Conservation (phyloP, 2,329 filamentous ascomycete genomes). For the Pseudocercospora fuligena region DNA sequence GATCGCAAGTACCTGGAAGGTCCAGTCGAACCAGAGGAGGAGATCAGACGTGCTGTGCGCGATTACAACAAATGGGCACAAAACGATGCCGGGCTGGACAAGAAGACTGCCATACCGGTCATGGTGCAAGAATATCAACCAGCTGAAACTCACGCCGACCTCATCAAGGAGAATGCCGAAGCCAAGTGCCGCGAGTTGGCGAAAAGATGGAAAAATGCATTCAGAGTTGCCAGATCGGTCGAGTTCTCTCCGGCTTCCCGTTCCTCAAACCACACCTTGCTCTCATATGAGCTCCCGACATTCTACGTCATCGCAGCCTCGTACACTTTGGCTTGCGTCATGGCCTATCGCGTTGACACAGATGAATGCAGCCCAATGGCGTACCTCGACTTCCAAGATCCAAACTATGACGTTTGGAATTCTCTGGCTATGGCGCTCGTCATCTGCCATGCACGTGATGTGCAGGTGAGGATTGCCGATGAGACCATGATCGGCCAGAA, state of each 20-base stretch:
- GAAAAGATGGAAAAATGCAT: slow-evolving; percentile 47
- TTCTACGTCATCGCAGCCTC: slow-evolving; percentile 61
- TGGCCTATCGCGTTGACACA: slow-evolving; percentile 55
- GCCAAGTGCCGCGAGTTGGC: slow-evolving; percentile 51
- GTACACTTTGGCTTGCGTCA: slow-evolving; percentile 57
- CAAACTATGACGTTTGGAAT: slow-evolving; percentile 65
- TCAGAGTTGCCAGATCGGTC: slow-evolving; percentile 37
- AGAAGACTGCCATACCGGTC: slow-evolving; percentile 44
- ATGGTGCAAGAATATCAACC: slow-evolving; percentile 52
- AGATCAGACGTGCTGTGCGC: slow-evolving; percentile 34
- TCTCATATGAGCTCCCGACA: slow-evolving; percentile 49
- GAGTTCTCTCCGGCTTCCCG: slow-evolving; percentile 31
- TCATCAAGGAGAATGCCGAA: slow-evolving; percentile 50
- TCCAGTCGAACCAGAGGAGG: slow-evolving; percentile 27
- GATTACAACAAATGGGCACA: slow-evolving; percentile 61
- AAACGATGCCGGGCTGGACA: slow-evolving; percentile 52
- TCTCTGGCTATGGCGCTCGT: slow-evolving; percentile 61
- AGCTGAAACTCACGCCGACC: slow-evolving; percentile 44
- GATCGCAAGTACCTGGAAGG: slow-evolving; percentile 51
- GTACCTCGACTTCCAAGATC: slow-evolving; percentile 59
- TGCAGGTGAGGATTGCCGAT: slow-evolving; percentile 52
- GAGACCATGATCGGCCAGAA: slow-evolving; percentile 36
- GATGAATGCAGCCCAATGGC: slow-evolving; percentile 45
- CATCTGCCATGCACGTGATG: slow-evolving; percentile 58
- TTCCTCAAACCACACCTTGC: slow-evolving; percentile 25